These are phyloP conservation scores for Trichocomaceae sp. DNA, from an alignment of 2,329 filamentous ascomycete genomes.

Conservation along the genomic window DNA sequence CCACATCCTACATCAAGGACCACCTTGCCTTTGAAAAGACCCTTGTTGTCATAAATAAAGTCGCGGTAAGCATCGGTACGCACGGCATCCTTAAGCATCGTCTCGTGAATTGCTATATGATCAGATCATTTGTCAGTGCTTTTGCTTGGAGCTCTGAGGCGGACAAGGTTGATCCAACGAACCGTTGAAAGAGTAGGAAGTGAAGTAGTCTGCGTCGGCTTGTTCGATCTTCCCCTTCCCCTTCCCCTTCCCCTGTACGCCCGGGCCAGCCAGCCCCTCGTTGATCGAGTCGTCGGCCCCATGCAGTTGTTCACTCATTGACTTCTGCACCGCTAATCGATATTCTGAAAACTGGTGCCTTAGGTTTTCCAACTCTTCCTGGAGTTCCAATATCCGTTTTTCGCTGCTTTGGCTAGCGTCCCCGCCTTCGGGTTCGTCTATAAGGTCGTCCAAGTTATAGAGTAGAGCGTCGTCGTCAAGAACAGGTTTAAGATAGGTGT, in stretches of 20 bases:
- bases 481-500: constrained; percentile 74
- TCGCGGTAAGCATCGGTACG: constrained; percentile 89
- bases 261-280: background rate
- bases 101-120: constrained; percentile 76
- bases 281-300: constrained; percentile 42
- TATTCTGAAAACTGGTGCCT: constrained; percentile 60
- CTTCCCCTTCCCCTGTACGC: background rate
- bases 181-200: constrained; percentile 64
- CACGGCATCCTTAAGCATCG: constrained; percentile 86
- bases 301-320: constrained; percentile 59
- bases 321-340: constrained; percentile 58
- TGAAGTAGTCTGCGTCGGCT: constrained; percentile 57
- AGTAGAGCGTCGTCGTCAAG: constrained; percentile 85
- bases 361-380: constrained; percentile 55
- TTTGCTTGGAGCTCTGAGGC: background rate
- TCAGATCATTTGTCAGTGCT: background rate
- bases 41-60: constrained; percentile 48
- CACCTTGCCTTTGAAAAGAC: constrained; percentile 56
- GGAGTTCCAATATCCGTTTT: constrained; percentile 51
- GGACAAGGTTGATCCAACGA: constrained; percentile 19
- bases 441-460: constrained; percentile 76
- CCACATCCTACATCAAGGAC: constrained; percentile 78
- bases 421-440: constrained; percentile 33
- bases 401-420: constrained; percentile 30
- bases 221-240: constrained; percentile 30